Percentiles rank a stretch among this genome's conserved stretches.
Conservation (phyloP, 2,329 filamentous ascomycete genomes). For the Westerdykella ornata region DNA sequence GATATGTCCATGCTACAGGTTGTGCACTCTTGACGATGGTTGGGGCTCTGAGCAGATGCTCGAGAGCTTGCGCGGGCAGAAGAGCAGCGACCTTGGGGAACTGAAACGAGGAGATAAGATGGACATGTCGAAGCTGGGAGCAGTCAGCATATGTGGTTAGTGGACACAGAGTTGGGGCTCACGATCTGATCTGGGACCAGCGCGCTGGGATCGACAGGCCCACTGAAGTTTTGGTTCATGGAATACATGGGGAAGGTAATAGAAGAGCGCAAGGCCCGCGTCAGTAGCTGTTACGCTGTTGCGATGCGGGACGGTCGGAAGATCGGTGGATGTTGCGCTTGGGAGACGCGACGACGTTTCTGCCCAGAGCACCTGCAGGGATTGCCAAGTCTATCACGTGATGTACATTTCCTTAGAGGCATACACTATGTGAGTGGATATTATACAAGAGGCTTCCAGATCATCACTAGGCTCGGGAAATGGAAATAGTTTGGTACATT, state of each 20-base stretch:
- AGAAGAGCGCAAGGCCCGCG: background rate
- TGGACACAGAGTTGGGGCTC: slow-evolving; percentile 8
- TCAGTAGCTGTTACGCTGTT: background rate
- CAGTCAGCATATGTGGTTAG: slow-evolving; percentile 11
- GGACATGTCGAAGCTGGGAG: slow-evolving; percentile 72
- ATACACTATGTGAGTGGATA: no score
- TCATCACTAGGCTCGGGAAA: no score
- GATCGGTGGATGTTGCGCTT: background rate
- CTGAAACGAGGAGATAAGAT: slow-evolving; percentile 76
- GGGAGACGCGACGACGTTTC: background rate
- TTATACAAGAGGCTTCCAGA: no score
- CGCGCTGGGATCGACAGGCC: slow-evolving; percentile 27
- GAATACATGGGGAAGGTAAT: slow-evolving; percentile 23
- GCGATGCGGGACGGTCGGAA: background rate
- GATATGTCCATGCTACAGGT: slow-evolving; percentile 88
- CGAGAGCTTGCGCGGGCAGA: slow-evolving; percentile 68
- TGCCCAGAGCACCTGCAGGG: background rate
- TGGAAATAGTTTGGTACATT: no score
- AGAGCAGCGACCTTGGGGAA: slow-evolving; percentile 69
- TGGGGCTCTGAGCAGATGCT: slow-evolving; percentile 76
- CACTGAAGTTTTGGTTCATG: slow-evolving; percentile 31
- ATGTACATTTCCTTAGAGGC: no score
- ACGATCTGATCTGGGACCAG: slow-evolving; percentile 32
- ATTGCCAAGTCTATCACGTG: background rate
- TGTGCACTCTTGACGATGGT: slow-evolving; percentile 78